Percentiles rank a stretch among this genome's conserved stretches.
phyloP scores from a whole-genome alignment of 164 flowering plant species.

The Magnolia kwangsiensis region DNA sequence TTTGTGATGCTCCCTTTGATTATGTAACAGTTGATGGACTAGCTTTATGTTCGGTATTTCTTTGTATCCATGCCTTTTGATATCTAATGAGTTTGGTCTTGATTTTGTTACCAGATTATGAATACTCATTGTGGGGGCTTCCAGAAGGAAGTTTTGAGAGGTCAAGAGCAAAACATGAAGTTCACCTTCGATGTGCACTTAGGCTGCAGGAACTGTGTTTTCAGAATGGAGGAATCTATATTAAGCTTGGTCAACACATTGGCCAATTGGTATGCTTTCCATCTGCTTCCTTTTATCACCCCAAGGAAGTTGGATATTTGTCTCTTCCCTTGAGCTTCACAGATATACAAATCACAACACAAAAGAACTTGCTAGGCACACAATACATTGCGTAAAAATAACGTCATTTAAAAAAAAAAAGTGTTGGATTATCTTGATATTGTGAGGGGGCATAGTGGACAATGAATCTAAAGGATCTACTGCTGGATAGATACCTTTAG shows the following conservation, averaged over 20 bases:
- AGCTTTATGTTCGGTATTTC: not conserved
- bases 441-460: not conserved
- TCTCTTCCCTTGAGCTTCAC: no score
- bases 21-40: not conserved
- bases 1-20: no score
- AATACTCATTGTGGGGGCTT: conserved; percentile 77
- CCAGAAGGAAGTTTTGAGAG: conserved; percentile 78
- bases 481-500: not conserved
- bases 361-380: no score
- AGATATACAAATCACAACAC: no score
- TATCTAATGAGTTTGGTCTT: not conserved
- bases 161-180: conserved; percentile 64
- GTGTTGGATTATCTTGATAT: no score
- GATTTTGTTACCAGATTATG: conserved; percentile 54
- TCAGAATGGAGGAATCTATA: conserved; percentile 93
- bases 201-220: conserved; percentile 86
- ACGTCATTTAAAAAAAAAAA: no score
- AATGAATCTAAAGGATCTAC: conserved; percentile 2
- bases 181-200: conserved; percentile 71
- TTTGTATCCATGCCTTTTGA: not conserved
- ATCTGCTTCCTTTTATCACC: not conserved
- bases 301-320: no score
- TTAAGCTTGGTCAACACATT: conserved; percentile 94
- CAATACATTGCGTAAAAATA: no score
- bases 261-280: conserved; percentile 73